Evolutionary conservation across 2,329 filamentous ascomycete species (phyloP), one percentile per base, ranked within the genome.

Genomic region (Grosmannia clavigera): DNA sequence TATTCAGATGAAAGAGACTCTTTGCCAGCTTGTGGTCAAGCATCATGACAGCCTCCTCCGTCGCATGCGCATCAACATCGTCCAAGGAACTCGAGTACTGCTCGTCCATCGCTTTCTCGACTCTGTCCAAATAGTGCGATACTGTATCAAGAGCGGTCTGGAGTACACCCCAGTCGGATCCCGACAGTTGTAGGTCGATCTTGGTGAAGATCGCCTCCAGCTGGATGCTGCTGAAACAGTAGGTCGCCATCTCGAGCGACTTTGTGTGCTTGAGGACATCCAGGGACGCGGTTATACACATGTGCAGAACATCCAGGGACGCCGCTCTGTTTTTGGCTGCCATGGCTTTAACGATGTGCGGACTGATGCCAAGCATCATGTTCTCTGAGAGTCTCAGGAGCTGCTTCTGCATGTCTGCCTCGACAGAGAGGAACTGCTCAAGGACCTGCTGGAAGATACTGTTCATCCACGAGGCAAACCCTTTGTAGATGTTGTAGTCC

Each of bases 381-480:
- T 78, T 75, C 59, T 73, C 76, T 3, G 79, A 74, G 65, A 84
- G 70, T 14, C 72, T 72, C n/a, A 73, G 64, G 33, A 81, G 73
- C 65, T 84, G 81, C 63, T 79, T 76, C 58, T 82, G 75, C 62
- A 84, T 78, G 58, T 84, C 81, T 1, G 75, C 71, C 10, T 78
- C 79, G 3, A 79, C 79, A 2, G 78, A 81, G 58, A 78, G 73
- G 65, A 82, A 84, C 63, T 86, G 81, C 9, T 79, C 74, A 50
- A 84, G 69, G 27, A 83, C 75, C 61, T 82, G 78, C 59, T 77
- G 75, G 64, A 85, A 83, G 38, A 86, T 76, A 25, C 72, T 75
- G 63, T 77, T 78, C 62, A 83, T 78, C 84, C 84, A 82, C 14
- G 74, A 69, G 29, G 73, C 74, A 59, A 86, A 81, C 0, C 78